phyloP scores from a whole-genome alignment of 2,329 filamentous ascomycete species.

The Orbilia brochopaga region DNA sequence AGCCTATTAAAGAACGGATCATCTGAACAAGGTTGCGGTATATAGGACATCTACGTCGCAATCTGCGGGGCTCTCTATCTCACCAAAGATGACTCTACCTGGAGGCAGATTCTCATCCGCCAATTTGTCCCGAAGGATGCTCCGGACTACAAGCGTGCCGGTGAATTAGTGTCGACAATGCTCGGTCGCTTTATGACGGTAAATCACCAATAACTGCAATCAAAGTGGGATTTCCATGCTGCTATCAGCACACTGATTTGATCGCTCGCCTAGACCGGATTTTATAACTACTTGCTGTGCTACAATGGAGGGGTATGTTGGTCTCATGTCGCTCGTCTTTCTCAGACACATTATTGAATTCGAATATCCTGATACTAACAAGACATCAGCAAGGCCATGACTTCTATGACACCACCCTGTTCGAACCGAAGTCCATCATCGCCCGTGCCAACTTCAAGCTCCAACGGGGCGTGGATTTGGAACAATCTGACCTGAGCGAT shows the following conservation, averaged over 20 bases:
- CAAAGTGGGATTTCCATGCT: background rate
- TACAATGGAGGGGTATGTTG: too few relatives aligned
- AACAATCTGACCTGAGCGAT: too few relatives aligned
- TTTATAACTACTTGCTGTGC: too few relatives aligned
- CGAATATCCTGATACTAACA: too few relatives aligned
- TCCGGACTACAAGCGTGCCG: background rate
- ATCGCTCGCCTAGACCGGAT: too few relatives aligned
- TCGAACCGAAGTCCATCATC: conserved; percentile 9
- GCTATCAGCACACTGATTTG: too few relatives aligned
- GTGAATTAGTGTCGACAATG: background rate
- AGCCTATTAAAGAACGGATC: background rate
- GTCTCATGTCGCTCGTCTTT: too few relatives aligned
- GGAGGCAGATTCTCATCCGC: background rate
- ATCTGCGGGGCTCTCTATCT: conserved; percentile 19
- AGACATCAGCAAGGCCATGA: background rate
- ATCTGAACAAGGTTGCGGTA: background rate
- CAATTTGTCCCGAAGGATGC: background rate
- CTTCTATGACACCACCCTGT: conserved; percentile 3
- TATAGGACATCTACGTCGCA: conserved; percentile 12
- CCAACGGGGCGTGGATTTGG: conserved; percentile 24
- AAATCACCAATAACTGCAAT: background rate
- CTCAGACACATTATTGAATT: too few relatives aligned
- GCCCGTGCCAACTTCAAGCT: conserved; percentile 16
- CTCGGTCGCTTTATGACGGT: background rate
- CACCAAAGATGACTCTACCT: background rate